These are phyloP conservation scores for Schizosaccharomyces lindneri DNA, from an alignment of 805 yeast genomes.

Conservation along the genomic window DNA sequence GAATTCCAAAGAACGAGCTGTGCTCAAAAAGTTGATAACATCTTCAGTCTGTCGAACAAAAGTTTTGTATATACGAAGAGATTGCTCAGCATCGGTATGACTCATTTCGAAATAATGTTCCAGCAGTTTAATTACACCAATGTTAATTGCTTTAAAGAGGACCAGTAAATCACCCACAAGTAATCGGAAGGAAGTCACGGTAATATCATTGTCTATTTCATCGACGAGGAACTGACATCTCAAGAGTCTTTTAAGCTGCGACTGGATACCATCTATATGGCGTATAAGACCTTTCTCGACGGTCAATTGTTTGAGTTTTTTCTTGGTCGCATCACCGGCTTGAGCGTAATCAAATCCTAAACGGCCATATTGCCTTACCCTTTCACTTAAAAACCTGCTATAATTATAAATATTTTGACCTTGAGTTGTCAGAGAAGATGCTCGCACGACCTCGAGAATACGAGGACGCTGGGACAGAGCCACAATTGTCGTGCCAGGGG, in stretches of 20 bases:
- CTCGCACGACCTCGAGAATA: slow-evolving; percentile 27
- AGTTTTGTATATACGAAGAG: slow-evolving; percentile 56
- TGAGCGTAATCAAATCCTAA: slow-evolving; percentile 56
- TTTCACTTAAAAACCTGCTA: slow-evolving; percentile 33
- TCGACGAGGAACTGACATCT: slow-evolving; percentile 47
- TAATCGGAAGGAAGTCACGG: slow-evolving; percentile 63
- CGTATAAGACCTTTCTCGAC: slow-evolving; percentile 62
- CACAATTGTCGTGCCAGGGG: slow-evolving; percentile 41
- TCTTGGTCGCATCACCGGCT: slow-evolving; percentile 17
- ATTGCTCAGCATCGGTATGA: slow-evolving; percentile 60
- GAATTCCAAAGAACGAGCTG: slow-evolving; percentile 70
- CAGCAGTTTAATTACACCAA: slow-evolving; percentile 78
- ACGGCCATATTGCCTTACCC: slow-evolving; percentile 43
- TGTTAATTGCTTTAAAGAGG: slow-evolving; percentile 72
- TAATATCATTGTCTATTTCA: slow-evolving; percentile 64
- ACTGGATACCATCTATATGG: slow-evolving; percentile 64
- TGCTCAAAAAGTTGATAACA: slow-evolving; percentile 67
- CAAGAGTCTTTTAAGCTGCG: slow-evolving; percentile 51
- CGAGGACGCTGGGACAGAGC: slow-evolving; percentile 21
- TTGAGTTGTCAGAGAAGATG: slow-evolving; percentile 14
- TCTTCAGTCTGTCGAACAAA: slow-evolving; percentile 69
- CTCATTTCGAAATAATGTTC: slow-evolving; percentile 92
- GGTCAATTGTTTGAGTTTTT: slow-evolving; percentile 29
- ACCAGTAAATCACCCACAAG: slow-evolving; percentile 74
- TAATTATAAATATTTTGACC: slow-evolving; percentile 10